Evolutionary conservation across 768 basidiomycete genomes (phyloP).

Genomic region (Solioccasus polychromus): DNA sequence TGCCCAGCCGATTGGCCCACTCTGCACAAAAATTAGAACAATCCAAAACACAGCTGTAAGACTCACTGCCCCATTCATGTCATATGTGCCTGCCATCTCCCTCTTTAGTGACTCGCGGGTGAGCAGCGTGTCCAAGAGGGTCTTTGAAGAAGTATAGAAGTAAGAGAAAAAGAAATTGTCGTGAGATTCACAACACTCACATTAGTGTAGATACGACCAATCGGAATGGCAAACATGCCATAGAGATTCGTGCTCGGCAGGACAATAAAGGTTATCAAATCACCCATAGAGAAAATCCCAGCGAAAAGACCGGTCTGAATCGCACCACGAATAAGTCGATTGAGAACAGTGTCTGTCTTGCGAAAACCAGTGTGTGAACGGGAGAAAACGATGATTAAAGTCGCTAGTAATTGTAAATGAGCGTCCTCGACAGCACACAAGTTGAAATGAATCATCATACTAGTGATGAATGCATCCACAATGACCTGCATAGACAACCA

Average conservation of each 20-base stretch:
- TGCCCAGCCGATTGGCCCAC: constrained; percentile 1
- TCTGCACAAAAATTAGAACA: background rate
- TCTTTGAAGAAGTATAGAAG: background rate
- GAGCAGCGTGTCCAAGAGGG: background rate
- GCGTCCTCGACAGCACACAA: too few species aligned
- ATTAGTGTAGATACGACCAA: constrained; percentile 46
- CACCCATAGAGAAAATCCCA: constrained; percentile 13
- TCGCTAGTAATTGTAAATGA: constrained; percentile 9
- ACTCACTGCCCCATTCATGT: constrained; percentile 34
- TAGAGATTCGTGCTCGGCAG: constrained; percentile 32
- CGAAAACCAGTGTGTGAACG: constrained; percentile 49
- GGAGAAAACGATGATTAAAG: background rate
- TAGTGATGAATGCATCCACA: constrained; percentile 44
- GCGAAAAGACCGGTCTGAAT: constrained; percentile 8
- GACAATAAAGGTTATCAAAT: constrained; percentile 38
- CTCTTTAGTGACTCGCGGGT: constrained; percentile 36
- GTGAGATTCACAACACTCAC: constrained; percentile 26
- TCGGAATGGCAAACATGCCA: constrained; percentile 38
- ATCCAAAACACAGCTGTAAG: too few species aligned
- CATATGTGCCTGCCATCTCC: constrained; percentile 37
- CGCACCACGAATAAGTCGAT: constrained; percentile 7
- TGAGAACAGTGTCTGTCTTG: constrained; percentile 44
- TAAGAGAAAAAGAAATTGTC: background rate
- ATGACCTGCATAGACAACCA: constrained; percentile 48
- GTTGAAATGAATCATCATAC: constrained; percentile 27